Evolutionary conservation across 2,329 filamentous ascomycete genomes (phyloP).

Genomic region (Catunica adiposa): DNA sequence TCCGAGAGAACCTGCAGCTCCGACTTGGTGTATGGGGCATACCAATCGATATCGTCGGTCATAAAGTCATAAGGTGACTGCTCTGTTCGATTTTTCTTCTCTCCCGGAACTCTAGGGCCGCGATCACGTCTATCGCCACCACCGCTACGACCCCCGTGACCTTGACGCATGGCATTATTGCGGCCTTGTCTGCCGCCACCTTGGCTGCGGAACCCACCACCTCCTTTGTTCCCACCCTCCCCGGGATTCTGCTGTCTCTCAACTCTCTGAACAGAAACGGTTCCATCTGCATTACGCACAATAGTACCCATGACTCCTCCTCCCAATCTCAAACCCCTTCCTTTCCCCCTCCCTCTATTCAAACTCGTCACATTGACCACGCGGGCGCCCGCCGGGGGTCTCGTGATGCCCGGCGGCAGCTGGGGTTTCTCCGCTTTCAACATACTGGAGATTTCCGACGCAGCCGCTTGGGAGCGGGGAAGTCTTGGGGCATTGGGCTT

Average conservation of each 20-base stretch:
- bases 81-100: slow-evolving; percentile 15
- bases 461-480: slow-evolving; percentile 22
- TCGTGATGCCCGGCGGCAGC: not conserved
- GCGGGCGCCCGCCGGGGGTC: slow-evolving; percentile 16
- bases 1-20: slow-evolving; percentile 16
- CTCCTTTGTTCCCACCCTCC: slow-evolving; percentile 12
- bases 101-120: slow-evolving; percentile 11
- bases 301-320: slow-evolving; percentile 14
- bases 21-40: slow-evolving; percentile 19
- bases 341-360: slow-evolving; percentile 19
- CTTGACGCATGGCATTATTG: slow-evolving; percentile 17
- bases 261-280: slow-evolving; percentile 10
- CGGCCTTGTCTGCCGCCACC: slow-evolving; percentile 15
- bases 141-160: slow-evolving; percentile 16
- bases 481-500: slow-evolving; percentile 6
- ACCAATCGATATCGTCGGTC: slow-evolving; percentile 17
- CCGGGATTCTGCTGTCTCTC: not conserved
- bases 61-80: slow-evolving; percentile 18
- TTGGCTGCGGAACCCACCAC: slow-evolving; percentile 13
- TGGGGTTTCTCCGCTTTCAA: slow-evolving; percentile 15
- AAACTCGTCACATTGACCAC: slow-evolving; percentile 27
- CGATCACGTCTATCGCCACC: slow-evolving; percentile 16
- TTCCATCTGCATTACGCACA: slow-evolving; percentile 12
- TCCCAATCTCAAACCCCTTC: slow-evolving; percentile 17
- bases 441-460: slow-evolving; percentile 22